phyloP scores from a whole-genome alignment of 2,329 filamentous ascomycete genomes.

The Elsinoe ampelina region DNA sequence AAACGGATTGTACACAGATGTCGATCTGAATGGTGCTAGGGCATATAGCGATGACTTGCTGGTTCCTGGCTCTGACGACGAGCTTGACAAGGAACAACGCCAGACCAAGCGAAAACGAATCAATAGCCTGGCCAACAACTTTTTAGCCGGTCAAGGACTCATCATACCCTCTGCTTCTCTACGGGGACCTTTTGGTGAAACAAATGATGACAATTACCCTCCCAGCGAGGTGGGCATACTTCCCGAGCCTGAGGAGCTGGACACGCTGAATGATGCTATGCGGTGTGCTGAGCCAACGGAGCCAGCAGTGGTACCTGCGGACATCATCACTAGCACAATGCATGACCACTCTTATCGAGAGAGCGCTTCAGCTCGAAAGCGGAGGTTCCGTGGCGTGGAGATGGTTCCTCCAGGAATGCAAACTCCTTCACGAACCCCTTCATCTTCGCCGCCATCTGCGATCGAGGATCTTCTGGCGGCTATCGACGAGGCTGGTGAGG shows the following conservation, averaged over 20 bases:
- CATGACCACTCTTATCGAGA: background rate
- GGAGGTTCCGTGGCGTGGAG: too few species aligned
- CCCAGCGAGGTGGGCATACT: constrained; percentile 7
- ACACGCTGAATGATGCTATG: background rate
- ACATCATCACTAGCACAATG: too few species aligned
- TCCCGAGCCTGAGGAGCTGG: background rate
- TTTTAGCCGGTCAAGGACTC: constrained; percentile 47
- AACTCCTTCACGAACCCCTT: background rate
- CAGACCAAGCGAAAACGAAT: constrained; percentile 47
- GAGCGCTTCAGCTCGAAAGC: too few species aligned
- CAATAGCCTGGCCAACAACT: constrained; percentile 51
- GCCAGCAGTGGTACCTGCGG: background rate
- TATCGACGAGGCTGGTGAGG: background rate
- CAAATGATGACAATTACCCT: constrained; percentile 11
- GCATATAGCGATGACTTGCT: constrained; percentile 28
- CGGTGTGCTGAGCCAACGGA: background rate
- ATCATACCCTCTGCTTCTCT: constrained; percentile 52
- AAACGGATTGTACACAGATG: constrained; percentile 6
- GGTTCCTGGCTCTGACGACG: constrained; percentile 48
- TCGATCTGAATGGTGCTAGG: constrained; percentile 25
- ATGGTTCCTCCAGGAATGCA: background rate
- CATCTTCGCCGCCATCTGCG: constrained; percentile 4
- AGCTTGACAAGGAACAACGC: constrained; percentile 40
- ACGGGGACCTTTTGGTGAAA: constrained; percentile 48
- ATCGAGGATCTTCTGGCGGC: background rate